Base-by-base conservation (phyloP, 2,329 filamentous ascomycete genomes). In the Cryphonectria parasitica region DNA sequence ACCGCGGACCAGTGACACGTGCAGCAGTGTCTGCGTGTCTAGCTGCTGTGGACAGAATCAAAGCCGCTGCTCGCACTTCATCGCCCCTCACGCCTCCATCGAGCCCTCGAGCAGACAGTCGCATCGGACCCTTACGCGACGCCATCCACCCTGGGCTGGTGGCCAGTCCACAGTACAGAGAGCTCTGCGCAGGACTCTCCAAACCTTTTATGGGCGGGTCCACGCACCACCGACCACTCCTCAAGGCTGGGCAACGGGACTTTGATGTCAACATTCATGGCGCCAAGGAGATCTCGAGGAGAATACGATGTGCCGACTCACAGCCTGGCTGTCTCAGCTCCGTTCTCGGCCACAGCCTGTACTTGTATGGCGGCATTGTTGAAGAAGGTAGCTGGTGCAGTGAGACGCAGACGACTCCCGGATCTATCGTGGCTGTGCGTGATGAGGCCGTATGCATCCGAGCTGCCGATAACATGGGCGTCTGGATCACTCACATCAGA, bases 401-500 rank as follows among this genome's bases (percentile, higher is more conserved):
- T 69, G 13, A 65, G 6, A 56, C 61, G 25, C 71, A 71, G 10
- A 66, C 71, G 13, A 66, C 60, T 19, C 76, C 70, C 7, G 77
- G 78, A 5, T 75, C 74, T 13, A 74, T 83, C 61, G 71, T 83
- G 7, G 81, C 79, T 13, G 75, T 77, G n/a, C 77, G 81, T 10
- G 79, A 78, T 65, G 77, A 79, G 28, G 77, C 78, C 0, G 75
- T 79, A 3, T 82, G 82, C 74, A 74, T 83, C 52, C 76, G 78
- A 6, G 81, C 82, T 0, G 77, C 76, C 52, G 81, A 83, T 63
- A 76, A 78, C 60, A 80, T 79, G 39, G 82, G 80, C 43, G 71
- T 83, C 60, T 83, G 81, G 82, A 80, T 83, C 71, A 81, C 80
- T 0, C 81, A 83, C 69, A 69, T 82, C 10, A 78, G 82, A 28